Base-by-base conservation (phyloP, 1,139 yeast species). In the Suhomyces wounanorum region DNA sequence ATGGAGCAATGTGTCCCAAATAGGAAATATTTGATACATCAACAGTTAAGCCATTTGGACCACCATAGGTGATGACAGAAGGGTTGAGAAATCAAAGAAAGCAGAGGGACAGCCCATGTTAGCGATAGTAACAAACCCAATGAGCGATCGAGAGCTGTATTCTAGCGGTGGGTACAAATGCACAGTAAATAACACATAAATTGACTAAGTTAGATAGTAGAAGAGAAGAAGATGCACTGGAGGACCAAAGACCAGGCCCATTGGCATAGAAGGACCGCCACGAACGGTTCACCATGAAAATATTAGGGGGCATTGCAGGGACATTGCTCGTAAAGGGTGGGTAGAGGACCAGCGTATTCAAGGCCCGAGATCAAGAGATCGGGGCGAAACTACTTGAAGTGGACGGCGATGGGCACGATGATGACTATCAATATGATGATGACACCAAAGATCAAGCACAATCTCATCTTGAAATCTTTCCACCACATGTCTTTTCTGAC, bases 401-500 rank as follows among this genome's bases (percentile, higher is more conserved):
- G 96, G 55, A 94, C 92, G 41, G 89, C 98, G 59, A 94, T 85
- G 38, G 98, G 98, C 46, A 94, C 97, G 62, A 92, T 87, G 61
- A 94, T 91, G 48, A 94, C 96, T 56, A 92, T 81, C 63, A 95
- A 78, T 49, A 92, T 77, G 63, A 94, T 86, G 55, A 95, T 81
- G 36, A 87, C 79, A 42, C 89, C 96, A 42, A 89, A 79, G 54
- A 90, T 87, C 55, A 94, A 78, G 70, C 99, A 94, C 78, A 92
- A 77, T 70, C 96, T 86, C 96, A 94, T 89, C 77, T 94, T 94
- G 83, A 95, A 82, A 69, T 94, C 97, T 72, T 95, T 94, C 90
- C 96, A 89, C 99, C 99, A 94, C 98, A 94, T 94, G 68, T 91
- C 96, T 72, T 92, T 95, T 75, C 99, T 88, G 45, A 94, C 98